Evolutionary conservation across 176 grass and related monocot genomes (phyloP), one percentile per base, ranked within the genome.

Genomic region (Thalia dealbata): DNA sequence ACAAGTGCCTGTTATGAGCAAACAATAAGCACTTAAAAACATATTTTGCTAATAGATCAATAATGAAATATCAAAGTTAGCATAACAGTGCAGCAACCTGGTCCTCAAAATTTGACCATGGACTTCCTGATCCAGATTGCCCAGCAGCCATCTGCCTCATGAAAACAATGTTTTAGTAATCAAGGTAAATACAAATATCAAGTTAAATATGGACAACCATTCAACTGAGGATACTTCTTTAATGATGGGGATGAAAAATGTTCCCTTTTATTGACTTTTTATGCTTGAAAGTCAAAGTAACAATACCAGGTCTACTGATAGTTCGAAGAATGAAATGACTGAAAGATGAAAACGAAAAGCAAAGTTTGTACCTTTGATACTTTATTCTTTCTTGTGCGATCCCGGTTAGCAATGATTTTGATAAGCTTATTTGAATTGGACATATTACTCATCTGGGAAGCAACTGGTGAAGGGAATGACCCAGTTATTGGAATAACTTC

Each of bases 91-190:
- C 43, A 77, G 64, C 44, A 84, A 99, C 95, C 95, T 99, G 95
- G 84, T 99, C 95, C 79, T 99, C 95, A 69, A 95, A 99, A 80
- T 72, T 95, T 73, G 95, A 99, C 95, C 95, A 99, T 75, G 79
- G 76, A 85, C 88, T 78, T 81, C 90, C 88, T 73, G 87, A 81
- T 54, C 90, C 79, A 48, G 90, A 81, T 74, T 91, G 83, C 30
- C 66, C 85, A 81, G 81, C 72, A 79, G 88, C 59, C 88, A 95
- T 78, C 95, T 99, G 78, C 74, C 59, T 74, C 82, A 82, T 81
- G 58, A 7, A 85, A 54, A 2, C 81, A 64, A 0, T 83, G 27
- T 79, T 79, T 62, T 61, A 72, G 48, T 18, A 72, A 71, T 27
- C 38, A 50, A 22, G 21, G 38, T 35, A 19, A 72, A 52, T 72